Evolutionary conservation across 345 rosid species (phyloP).

Genomic region (Noccaea caerulescens): DNA sequence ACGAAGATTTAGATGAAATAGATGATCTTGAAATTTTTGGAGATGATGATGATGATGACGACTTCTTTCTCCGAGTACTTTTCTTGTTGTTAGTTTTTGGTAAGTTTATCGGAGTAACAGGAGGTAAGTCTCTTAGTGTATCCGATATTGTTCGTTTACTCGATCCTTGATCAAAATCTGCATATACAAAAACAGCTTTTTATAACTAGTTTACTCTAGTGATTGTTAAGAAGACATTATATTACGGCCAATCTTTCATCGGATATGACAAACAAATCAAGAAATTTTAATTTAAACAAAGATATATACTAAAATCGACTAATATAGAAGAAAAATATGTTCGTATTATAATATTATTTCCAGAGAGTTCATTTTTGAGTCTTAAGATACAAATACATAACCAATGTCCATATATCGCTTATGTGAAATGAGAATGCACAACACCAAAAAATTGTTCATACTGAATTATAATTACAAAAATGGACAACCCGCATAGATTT

Average conservation of each 20-base stretch:
- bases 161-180: conserved; percentile 42
- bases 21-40: conserved; percentile 43
- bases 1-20: conserved; percentile 39
- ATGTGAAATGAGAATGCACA: too few relatives aligned
- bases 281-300: conserved; percentile 3
- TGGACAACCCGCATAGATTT: too few relatives aligned
- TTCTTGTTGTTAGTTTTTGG: conserved; percentile 33
- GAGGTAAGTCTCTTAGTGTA: conserved; percentile 25
- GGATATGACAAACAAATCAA: not conserved
- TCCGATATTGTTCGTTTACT: conserved; percentile 36
- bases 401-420: not conserved
- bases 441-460: too few relatives aligned
- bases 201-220: conserved; percentile 2
- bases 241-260: not conserved
- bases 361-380: not conserved
- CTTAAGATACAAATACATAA: not conserved
- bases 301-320: not conserved
- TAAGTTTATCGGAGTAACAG: conserved; percentile 23
- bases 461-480: too few relatives aligned
- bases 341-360: too few relatives aligned
- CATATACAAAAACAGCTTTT: not conserved
- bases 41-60: conserved; percentile 39
- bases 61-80: conserved; percentile 36
- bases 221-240: not conserved
- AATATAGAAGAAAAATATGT: not conserved